Evolutionary conservation across 2,329 filamentous ascomycete species (phyloP).

Genomic region (Monosporascus sp.): DNA sequence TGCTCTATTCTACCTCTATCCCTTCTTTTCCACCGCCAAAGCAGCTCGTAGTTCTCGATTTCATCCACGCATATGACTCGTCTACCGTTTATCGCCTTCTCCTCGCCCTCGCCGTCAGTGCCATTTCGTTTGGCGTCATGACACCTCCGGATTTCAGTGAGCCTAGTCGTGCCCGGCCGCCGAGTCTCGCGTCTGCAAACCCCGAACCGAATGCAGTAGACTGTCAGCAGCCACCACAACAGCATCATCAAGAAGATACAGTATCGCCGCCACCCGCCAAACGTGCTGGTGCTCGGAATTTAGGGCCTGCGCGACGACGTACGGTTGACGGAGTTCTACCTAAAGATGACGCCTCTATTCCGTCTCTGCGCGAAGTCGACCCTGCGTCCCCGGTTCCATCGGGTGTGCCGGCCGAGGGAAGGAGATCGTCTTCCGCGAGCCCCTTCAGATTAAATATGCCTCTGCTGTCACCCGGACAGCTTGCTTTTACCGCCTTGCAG

Average conservation of each 20-base stretch:
- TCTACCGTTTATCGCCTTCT: conserved; percentile 6
- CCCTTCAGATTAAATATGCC: conserved; percentile 39
- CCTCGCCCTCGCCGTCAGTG: conserved; percentile 8
- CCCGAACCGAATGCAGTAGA: conserved; percentile 5
- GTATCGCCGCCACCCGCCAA: neutral
- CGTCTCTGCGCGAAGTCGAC: conserved; percentile 4
- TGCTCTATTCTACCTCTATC: no score
- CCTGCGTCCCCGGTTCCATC: conserved; percentile 5
- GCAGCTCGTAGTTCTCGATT: neutral
- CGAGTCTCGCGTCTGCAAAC: conserved; percentile 8
- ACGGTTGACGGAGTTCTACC: conserved; percentile 4
- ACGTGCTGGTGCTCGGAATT: neutral
- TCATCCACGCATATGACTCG: conserved; percentile 3
- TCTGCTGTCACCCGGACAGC: conserved; percentile 43
- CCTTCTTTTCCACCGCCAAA: no score
- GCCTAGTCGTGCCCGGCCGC: conserved; percentile 1
- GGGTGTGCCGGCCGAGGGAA: conserved; percentile 11
- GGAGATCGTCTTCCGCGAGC: conserved; percentile 25
- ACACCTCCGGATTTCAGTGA: conserved; percentile 9
- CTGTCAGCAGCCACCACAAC: neutral
- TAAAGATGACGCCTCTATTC: conserved; percentile 8
- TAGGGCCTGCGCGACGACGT: neutral
- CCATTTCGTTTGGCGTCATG: conserved; percentile 17
- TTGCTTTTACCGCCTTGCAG: conserved; percentile 65
- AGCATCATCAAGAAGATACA: neutral